Evolutionary conservation across 1,284 basidiomycete species (phyloP), one percentile per base, ranked within the genome.

Genomic region (Exobasidium cylindrosporum): DNA sequence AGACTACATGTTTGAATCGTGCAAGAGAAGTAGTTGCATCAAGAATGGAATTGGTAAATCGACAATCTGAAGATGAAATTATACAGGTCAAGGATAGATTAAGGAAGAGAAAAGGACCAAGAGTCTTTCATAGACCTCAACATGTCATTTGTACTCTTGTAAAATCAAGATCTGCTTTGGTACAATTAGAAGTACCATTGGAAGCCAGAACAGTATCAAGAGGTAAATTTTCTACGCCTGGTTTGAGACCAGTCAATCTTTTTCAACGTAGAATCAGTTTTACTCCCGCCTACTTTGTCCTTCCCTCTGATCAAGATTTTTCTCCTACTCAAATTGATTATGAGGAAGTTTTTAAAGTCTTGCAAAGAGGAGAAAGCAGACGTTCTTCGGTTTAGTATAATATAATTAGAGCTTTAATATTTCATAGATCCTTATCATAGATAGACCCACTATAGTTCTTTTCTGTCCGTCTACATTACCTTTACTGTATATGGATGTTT

Each of bases 131-230:
- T 7, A 62, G 68, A 17, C 70, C 68, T 2, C 68, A 70, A n/a
- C 66, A 67, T 65, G 72, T 68, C 1, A 65, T 63, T 11, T 74
- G 72, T 61, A 57, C 64, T 11, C 70, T 70, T 70, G 68, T 70
- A 58, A 68, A 61, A 50, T 73, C 70, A 46, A 56, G 43, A 21
- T 61, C 65, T 6, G 60, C 67, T 53, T 30, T 72, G 3, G 66
- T 72, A 3, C 55, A 64, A 5, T 58, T 68, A 4, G 63, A 72
- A 2, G 57, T 72, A 2, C 70, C 68, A 2, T 65, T 63, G 5
- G 60, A 57, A 1, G 70, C 67, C 32, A 65, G 57, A 43, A 64
- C 65, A 58, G 35, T 40, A 7, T 10, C 17, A 7, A 30, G 26
- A 14, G 30, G 26, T 4, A 69, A 65, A 24, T 24, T 17, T 31